These are phyloP conservation scores for Salvia sclarea DNA, from an alignment of 305 asterid species.

Conservation along the genomic window DNA sequence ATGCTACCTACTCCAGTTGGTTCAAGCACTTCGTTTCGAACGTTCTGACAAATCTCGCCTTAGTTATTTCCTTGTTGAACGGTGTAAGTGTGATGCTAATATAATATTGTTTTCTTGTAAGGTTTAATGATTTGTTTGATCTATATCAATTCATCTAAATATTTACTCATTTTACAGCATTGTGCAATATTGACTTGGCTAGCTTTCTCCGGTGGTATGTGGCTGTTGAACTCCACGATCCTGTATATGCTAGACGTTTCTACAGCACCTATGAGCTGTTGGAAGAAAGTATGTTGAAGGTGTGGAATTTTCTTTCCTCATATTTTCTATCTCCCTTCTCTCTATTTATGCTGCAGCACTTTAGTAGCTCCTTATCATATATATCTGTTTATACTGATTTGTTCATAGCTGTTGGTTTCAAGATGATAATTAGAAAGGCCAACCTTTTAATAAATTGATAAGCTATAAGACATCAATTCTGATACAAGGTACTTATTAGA, in stretches of 20 bases:
- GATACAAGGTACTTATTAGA: too few species aligned
- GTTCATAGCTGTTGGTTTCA: not conserved
- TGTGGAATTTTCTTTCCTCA: conserved; percentile 36
- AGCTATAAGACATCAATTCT: conserved; percentile 11
- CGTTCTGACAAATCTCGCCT: conserved; percentile 95
- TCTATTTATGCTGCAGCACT: not conserved
- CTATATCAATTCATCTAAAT: conserved; percentile 23
- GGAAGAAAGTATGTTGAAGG: conserved; percentile 95
- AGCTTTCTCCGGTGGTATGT: conserved; percentile 99
- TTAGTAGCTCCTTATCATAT: not conserved
- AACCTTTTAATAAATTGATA: conserved; percentile 7
- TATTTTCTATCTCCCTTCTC: not conserved
- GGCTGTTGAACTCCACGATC: conserved; percentile 98
- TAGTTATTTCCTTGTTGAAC: conserved; percentile 92
- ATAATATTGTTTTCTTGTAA: conserved; percentile 27
- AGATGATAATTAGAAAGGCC: not conserved
- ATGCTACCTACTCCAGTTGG: conserved; percentile 97
- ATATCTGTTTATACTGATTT: conserved; percentile 1
- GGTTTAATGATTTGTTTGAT: conserved; percentile 20
- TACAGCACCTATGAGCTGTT: conserved; percentile 81
- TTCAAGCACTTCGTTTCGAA: conserved; percentile 98
- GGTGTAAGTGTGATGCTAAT: conserved; percentile 65
- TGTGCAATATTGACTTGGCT: conserved; percentile 88
- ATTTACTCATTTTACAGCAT: conserved; percentile 58
- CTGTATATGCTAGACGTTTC: conserved; percentile 87